These are phyloP conservation scores for Tylopilus rubrobrunneus DNA, from an alignment of 768 basidiomycete genomes.

Conservation along the genomic window DNA sequence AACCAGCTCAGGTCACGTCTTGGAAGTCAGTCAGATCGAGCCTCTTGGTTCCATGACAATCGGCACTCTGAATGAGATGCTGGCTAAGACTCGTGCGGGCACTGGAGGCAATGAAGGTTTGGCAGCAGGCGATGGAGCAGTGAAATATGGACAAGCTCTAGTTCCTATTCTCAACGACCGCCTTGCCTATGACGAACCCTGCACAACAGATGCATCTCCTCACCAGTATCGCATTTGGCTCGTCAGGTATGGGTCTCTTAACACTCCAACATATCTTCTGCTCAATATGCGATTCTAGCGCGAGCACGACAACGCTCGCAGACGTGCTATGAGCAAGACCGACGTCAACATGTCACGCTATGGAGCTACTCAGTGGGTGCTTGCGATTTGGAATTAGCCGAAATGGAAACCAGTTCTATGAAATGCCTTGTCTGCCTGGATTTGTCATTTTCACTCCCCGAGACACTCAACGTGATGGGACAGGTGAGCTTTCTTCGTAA, in stretches of 20 bases:
- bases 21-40: constrained; percentile 22
- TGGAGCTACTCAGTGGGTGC: constrained; percentile 46
- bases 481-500: constrained; percentile 36
- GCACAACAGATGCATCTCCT: constrained; percentile 26
- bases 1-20: constrained; percentile 27
- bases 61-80: neutral
- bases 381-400: constrained; percentile 51
- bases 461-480: constrained; percentile 47
- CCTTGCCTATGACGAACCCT: constrained; percentile 30
- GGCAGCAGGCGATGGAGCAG: constrained; percentile 20
- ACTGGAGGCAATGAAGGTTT: constrained; percentile 2
- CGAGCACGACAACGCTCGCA: constrained; percentile 28
- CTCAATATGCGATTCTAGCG: constrained; percentile 8
- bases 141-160: constrained; percentile 26
- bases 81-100: constrained; percentile 14
- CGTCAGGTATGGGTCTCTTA: constrained; percentile 20
- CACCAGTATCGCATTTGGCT: constrained; percentile 31
- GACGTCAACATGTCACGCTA: constrained; percentile 14
- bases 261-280: neutral
- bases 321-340: constrained; percentile 26
- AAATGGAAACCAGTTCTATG: constrained; percentile 63
- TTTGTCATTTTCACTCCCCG: constrained; percentile 59
- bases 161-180: constrained; percentile 29
- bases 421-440: constrained; percentile 59
- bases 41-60: constrained; percentile 25